A percentile compares a stretch with the other conserved stretches of the same genome.
These are phyloP conservation scores for Vitis cinerea DNA, from an alignment of 164 flowering plant genomes.

Conservation along the genomic window DNA sequence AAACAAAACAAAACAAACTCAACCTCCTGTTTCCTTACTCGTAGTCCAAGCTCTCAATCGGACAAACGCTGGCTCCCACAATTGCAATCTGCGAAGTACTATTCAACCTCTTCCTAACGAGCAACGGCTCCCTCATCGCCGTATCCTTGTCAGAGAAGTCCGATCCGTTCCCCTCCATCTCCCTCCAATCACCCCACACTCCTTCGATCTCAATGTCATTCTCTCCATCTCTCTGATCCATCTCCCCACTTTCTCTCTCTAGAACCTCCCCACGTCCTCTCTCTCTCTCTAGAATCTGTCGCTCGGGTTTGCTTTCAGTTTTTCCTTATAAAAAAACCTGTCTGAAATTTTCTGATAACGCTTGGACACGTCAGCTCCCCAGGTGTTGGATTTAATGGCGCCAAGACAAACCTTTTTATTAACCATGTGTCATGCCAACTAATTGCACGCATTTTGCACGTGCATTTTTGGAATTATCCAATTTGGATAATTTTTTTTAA, in stretches of 20 bases:
- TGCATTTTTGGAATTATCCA: too few species aligned
- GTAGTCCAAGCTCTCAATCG: conserved; percentile 80
- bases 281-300: conserved; percentile 7
- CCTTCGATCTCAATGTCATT: conserved; percentile 35
- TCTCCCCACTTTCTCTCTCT: conserved; percentile 12
- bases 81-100: conserved; percentile 77
- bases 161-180: conserved; percentile 24
- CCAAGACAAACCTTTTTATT: too few species aligned
- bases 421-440: too few species aligned
- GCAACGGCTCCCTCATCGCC: conserved; percentile 42
- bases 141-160: conserved; percentile 24
- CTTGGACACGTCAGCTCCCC: too few species aligned
- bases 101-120: conserved; percentile 40
- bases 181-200: conserved; percentile 2
- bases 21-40: conserved; percentile 42
- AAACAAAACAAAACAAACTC: too few species aligned
- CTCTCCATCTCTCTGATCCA: conserved; percentile 24
- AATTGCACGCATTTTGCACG: too few species aligned
- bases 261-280: neutral
- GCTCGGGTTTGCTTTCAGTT: neutral
- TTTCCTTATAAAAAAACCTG: neutral
- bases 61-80: conserved; percentile 65
- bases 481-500: too few species aligned
- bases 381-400: too few species aligned
- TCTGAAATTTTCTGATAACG: too few species aligned